Evolutionary conservation across 2,329 filamentous ascomycete genomes (phyloP), one percentile per base, ranked within the genome.

Genomic region (Pezicula carpinea): DNA sequence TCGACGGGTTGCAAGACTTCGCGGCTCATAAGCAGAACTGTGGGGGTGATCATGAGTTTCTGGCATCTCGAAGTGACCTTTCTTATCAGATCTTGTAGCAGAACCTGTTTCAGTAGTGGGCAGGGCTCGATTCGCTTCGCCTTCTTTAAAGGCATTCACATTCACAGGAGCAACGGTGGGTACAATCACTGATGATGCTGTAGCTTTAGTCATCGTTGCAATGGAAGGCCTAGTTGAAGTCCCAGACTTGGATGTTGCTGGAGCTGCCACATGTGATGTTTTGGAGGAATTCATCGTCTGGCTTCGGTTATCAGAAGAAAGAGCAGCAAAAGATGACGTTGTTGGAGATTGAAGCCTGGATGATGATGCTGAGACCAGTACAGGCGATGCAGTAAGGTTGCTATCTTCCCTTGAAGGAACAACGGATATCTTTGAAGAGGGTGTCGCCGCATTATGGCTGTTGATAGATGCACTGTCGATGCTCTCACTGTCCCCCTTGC

Each of bases 81-180:
- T 35, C 18, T 19, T 35, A 35, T 35, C 33, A 35, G 18, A 35
- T 15, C 14, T 13, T 23, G 19, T 40, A 15, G 26, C 8, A 29
- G 22, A 17, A 23, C 15, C 26, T 26, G 38, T 5, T 23, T 40
- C n/a, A 15, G 19, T 4, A 21, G 7, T 40, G n/a, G 22, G 8
- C 11, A 22, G 19, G 13, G 40, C 71, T 39, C 75, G 71, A 40
- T 66, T 64, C 18, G 63, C 61, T 44, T 81, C 76, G 49, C 64
- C 68, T 48, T 77, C 73, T 46, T 71, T 71, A 51, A 73, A 71
- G 14, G 68, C 71, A 51, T 64, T 73, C 7, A 76, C 70, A 42
- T 74, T 74, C 11, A 76, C 65, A 3, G 79, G 72, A 1, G 74
- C 72, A 34, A 74, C 60, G 18, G 67, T 67, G 23, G 79, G 72